Base-by-base conservation (phyloP, 176 grass and related monocot genomes). In the Eleusine coracana region DNA sequence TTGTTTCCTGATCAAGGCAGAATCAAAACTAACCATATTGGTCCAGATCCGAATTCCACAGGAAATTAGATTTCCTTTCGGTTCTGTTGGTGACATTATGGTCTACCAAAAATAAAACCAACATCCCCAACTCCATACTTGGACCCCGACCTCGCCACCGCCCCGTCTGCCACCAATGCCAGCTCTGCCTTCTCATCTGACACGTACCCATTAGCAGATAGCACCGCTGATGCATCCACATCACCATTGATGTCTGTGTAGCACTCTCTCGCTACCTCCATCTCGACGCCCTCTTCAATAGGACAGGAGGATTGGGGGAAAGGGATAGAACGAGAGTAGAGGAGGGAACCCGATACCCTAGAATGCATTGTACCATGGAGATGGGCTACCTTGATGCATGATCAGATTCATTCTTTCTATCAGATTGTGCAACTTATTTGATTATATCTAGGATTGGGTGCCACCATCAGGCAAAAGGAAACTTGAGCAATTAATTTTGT, bases 221-320 rank as follows among this genome's bases (percentile, higher is more conserved):
- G 61, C 68, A 28, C 69, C 38, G 21, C 59, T 13, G 67, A 14
- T 10, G 55, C 34, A 16, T 69, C 65, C 54, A 10, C 80, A 11
- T 15, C 86, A 8, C 86, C 86, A 46, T 88, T 81, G 10, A 83
- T 80, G 86, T 88, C 78, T 8, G 86, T 16, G 42, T 48, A 37
- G 45, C 34, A 12, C 64, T 20, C 28, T 29, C 44, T 79, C 45
- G 44, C 12, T 21, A 12, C 63, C 18, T 68, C 45, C 62, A 13
- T 37, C 0, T 31, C 13, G 15, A 8, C 36, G 44, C 46, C 29
- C 27, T 36, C 44, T 52, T 56, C 14, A 14, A 11, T 23, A 27
- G 29, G 28, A 39, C 37, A 6, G 18, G 61, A 41, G 10, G 45
- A 44, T 12, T 1, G 28, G 17, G 77, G n/a, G n/a, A n/a, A n/a